Conservation (phyloP, 2,329 filamentous ascomycete genomes). For the Zasmidium citrigriseum region DNA sequence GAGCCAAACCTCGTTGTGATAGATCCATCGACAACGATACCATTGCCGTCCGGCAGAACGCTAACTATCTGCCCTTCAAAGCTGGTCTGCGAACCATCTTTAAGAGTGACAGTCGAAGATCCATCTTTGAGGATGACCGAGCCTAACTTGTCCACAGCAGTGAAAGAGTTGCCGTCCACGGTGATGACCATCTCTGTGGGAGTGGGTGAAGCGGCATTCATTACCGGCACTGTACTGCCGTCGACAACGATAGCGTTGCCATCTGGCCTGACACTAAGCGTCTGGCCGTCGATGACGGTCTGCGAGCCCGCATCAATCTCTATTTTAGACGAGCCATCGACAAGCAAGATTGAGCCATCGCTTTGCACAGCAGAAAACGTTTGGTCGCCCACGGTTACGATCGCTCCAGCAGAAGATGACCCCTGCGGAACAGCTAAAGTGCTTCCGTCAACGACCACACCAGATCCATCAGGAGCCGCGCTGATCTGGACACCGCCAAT, state of each 20-base stretch:
- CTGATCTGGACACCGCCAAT: background rate
- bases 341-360: background rate
- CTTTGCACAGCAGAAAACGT: background rate
- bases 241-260: background rate
- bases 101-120: slow-evolving; percentile 1
- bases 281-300: background rate
- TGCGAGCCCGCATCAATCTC: background rate
- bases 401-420: background rate
- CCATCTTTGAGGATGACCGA: slow-evolving; percentile 8
- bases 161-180: background rate
- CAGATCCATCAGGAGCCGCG: background rate
- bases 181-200: background rate
- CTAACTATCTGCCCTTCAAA: slow-evolving; percentile 3
- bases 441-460: background rate
- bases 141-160: background rate
- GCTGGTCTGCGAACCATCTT: background rate
- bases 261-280: background rate
- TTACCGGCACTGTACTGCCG: background rate
- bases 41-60: slow-evolving; percentile 1
- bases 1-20: background rate
- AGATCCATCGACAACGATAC: background rate
- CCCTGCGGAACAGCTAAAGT: background rate
- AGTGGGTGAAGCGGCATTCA: background rate
- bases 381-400: background rate
- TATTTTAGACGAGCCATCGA: background rate